A percentile compares a stretch with the other conserved stretches of the same genome.
These are phyloP conservation scores for Russula compacta DNA, from an alignment of 768 basidiomycete species.

Conservation along the genomic window DNA sequence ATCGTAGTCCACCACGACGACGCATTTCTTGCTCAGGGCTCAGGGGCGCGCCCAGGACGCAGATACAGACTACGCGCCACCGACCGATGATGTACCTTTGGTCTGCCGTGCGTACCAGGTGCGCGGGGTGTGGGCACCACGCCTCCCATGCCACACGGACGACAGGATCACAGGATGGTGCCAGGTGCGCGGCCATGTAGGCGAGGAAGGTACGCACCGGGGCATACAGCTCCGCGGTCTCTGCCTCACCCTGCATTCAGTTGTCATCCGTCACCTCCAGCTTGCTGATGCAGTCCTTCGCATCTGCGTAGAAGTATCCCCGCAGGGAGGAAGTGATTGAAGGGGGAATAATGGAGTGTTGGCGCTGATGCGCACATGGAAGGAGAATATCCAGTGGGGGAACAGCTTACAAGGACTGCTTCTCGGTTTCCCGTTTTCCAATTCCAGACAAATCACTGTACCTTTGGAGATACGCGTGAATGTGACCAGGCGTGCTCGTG, in stretches of 20 bases:
- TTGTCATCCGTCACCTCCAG: slow-evolving; percentile 7
- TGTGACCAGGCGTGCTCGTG: neutral
- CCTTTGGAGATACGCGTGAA: neutral
- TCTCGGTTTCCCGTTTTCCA: slow-evolving; percentile 8
- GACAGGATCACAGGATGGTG: neutral
- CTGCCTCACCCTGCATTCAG: slow-evolving; percentile 1
- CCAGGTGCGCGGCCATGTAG: neutral
- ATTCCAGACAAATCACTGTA: slow-evolving; percentile 7
- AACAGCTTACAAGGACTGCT: neutral
- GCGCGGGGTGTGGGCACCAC: slow-evolving; percentile 4
- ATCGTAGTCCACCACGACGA: slow-evolving; percentile 5
- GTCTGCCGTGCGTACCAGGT: neutral
- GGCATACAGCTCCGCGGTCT: neutral
- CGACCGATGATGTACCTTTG: slow-evolving; percentile 4
- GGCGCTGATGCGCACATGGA: neutral
- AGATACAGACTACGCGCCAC: slow-evolving; percentile 3
- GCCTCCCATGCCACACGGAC: slow-evolving; percentile 4
- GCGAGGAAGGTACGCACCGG: slow-evolving; percentile 7
- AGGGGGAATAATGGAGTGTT: slow-evolving; percentile 8
- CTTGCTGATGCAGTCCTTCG: slow-evolving; percentile 2
- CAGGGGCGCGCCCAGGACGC: slow-evolving; percentile 4
- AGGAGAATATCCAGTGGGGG: too few relatives aligned
- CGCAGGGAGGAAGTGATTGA: neutral
- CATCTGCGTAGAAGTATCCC: slow-evolving; percentile 6
- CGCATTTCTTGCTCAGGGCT: neutral